Evolutionary conservation across 1,139 yeast genomes (phyloP).

Genomic region (Pichia sp.): DNA sequence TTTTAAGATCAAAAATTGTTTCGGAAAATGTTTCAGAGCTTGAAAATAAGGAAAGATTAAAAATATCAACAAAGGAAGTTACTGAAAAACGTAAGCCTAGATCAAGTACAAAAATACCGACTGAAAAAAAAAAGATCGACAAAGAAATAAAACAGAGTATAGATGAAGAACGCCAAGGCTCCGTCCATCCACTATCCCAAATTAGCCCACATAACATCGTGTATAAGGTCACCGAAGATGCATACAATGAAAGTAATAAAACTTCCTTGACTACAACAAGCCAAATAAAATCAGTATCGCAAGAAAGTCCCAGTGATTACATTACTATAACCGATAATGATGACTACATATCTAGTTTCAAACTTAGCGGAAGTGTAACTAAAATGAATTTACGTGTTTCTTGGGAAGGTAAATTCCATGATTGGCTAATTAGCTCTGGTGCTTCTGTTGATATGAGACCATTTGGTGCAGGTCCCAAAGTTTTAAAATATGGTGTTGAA

Average conservation of each 20-base stretch:
- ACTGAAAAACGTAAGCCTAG: neutral
- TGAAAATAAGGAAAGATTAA: constrained; percentile 39
- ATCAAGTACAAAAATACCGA: no score
- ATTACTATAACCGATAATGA: constrained; percentile 1
- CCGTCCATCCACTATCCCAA: neutral
- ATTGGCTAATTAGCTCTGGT: constrained; percentile 76
- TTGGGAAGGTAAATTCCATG: constrained; percentile 88
- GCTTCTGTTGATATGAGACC: constrained; percentile 37
- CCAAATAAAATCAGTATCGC: neutral
- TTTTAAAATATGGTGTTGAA: constrained; percentile 33
- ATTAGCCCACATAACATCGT: constrained; percentile 10
- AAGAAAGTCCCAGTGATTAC: neutral
- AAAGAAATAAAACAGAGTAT: neutral
- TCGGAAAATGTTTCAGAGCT: constrained; percentile 15
- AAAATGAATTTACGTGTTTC: constrained; percentile 56
- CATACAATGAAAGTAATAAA: constrained; percentile 6
- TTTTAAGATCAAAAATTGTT: constrained; percentile 43
- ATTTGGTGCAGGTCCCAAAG: constrained; percentile 21
- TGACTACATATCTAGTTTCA: constrained; percentile 51
- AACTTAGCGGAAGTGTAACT: constrained; percentile 64
- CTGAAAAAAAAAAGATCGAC: no score
- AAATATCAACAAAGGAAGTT: neutral
- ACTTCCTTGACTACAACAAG: neutral
- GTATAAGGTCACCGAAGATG: constrained; percentile 12
- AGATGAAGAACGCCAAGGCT: constrained; percentile 8